Percentiles rank a stretch among this genome's conserved stretches.
Evolutionary conservation across 2,329 filamentous ascomycete species (phyloP).

Genomic region (Colletotrichum costaricense): DNA sequence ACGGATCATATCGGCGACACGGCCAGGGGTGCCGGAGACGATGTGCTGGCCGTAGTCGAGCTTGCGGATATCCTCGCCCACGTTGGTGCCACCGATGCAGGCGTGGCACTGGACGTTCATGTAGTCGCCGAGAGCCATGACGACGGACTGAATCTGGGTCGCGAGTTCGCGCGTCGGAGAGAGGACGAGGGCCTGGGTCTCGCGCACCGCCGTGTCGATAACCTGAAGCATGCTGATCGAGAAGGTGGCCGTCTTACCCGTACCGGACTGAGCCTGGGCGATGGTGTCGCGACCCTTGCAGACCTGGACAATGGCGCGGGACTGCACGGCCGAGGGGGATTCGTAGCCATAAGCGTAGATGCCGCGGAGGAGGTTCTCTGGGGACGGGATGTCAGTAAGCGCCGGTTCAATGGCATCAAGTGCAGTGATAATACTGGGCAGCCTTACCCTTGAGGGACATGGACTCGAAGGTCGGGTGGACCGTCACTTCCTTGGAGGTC

Average conservation of each 20-base stretch:
- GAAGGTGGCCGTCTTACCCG: conserved; percentile 96
- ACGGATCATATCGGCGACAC: conserved; percentile 78
- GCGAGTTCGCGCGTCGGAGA: conserved; percentile 97
- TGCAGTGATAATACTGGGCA: background rate
- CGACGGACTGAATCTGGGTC: conserved; percentile 97
- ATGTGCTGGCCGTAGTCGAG: conserved; percentile 98
- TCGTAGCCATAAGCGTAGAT: conserved; percentile 99
- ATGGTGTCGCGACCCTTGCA: conserved; percentile 99
- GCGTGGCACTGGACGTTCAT: conserved; percentile 99
- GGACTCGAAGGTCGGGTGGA: conserved; percentile 91
- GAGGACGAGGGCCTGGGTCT: conserved; percentile 94
- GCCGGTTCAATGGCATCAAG: background rate
- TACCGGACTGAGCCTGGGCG: conserved; percentile 96
- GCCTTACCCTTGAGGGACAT: conserved; percentile 88
- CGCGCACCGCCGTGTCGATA: conserved; percentile 91
- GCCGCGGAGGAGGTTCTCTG: conserved; percentile 92
- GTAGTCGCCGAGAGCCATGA: conserved; percentile 99
- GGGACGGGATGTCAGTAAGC: background rate
- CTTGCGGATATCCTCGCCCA: conserved; percentile 97
- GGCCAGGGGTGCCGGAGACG: conserved; percentile 96
- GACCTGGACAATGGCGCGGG: conserved; percentile 96
- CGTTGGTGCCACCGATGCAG: conserved; percentile 97
- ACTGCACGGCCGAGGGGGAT: conserved; percentile 97
- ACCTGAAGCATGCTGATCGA: conserved; percentile 96
- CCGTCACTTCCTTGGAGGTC: conserved; percentile 97